Conservation (phyloP, 2,329 filamentous ascomycete genomes). For the Lachnellula suecica region DNA sequence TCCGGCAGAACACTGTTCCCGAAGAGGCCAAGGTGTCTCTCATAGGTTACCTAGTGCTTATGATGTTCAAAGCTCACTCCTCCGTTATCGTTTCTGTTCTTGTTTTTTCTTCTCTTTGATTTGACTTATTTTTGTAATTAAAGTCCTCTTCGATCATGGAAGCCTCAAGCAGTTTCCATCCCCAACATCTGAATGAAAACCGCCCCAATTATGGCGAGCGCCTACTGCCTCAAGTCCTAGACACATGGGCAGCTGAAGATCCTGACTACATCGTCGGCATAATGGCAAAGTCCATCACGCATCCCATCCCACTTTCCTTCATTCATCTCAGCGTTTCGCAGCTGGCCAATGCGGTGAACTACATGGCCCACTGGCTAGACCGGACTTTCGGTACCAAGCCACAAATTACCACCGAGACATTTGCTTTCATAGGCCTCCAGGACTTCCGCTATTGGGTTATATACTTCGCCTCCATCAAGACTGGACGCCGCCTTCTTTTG, state of each 20-base stretch:
- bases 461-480: conserved; percentile 16
- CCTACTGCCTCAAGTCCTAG: conserved; percentile 19
- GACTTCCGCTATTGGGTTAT: conserved; percentile 24
- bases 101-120: neutral
- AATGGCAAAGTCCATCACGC: conserved; percentile 9
- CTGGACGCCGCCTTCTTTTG: conserved; percentile 17
- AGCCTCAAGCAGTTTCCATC: neutral
- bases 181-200: neutral
- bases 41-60: neutral
- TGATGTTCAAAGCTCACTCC: neutral
- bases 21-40: too few relatives aligned
- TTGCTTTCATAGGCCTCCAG: conserved; percentile 23
- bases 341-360: conserved; percentile 20
- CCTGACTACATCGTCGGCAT: conserved; percentile 14
- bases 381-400: neutral
- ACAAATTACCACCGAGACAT: neutral
- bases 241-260: conserved; percentile 10
- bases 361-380: conserved; percentile 22
- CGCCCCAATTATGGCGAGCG: neutral
- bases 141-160: neutral
- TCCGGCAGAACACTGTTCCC: too few relatives aligned
- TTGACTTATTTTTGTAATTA: too few relatives aligned
- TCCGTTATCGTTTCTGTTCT: too few relatives aligned
- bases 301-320: conserved; percentile 4
- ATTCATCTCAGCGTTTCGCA: conserved; percentile 13